phyloP scores from a whole-genome alignment of 805 yeast species.

The Metschnikowia reukaufii region DNA sequence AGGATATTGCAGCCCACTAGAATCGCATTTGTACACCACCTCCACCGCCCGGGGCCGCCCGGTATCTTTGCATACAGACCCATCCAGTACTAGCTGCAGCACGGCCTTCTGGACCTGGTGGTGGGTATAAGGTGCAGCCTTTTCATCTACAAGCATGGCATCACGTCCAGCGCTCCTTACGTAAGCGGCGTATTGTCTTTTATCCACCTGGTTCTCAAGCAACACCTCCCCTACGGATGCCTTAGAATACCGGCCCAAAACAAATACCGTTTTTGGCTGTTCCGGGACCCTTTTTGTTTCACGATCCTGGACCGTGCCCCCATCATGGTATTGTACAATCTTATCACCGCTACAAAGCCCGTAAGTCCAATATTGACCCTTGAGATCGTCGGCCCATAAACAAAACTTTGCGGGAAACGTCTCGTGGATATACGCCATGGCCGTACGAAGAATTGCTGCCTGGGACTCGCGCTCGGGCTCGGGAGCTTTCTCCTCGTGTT shows the following conservation, averaged over 20 bases:
- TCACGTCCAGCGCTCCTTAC: constrained; percentile 27
- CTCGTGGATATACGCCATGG: constrained; percentile 13
- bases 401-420: constrained; percentile 13
- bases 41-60: constrained; percentile 52
- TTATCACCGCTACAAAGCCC: constrained; percentile 50
- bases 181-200: constrained; percentile 12
- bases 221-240: constrained; percentile 11
- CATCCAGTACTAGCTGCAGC: constrained; percentile 42
- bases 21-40: constrained; percentile 57
- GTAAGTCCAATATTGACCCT: constrained; percentile 55
- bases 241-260: constrained; percentile 34
- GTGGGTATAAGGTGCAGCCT: constrained; percentile 18
- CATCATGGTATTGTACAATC: constrained; percentile 50
- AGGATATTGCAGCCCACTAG: constrained; percentile 18
- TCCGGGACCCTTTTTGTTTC: constrained; percentile 29
- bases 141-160: constrained; percentile 21
- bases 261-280: constrained; percentile 33
- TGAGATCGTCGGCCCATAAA: constrained; percentile 20
- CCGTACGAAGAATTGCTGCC: constrained; percentile 13
- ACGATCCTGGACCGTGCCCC: constrained; percentile 19
- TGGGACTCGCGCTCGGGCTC: constrained; percentile 5
- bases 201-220: constrained; percentile 23
- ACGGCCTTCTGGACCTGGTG: constrained; percentile 29
- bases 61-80: constrained; percentile 62
- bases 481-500: neutral